Base-by-base conservation (phyloP, 495 filamentous ascomycete genomes). In the Penicillium longicatenatum region DNA sequence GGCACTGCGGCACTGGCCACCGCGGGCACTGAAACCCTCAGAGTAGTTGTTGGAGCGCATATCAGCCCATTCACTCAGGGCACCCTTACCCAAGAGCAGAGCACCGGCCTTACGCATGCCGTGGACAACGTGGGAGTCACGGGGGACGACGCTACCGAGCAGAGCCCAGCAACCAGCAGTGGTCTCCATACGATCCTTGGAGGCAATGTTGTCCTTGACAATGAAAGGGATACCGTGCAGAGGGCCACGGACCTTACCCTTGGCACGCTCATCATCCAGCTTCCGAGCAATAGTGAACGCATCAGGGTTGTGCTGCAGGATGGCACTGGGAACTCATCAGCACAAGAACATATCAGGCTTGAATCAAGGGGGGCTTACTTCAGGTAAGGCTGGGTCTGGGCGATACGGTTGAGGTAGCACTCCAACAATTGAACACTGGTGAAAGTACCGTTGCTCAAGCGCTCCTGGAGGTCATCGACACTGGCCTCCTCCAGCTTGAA, bases 141-240 rank as follows among this genome's bases (percentile, higher is more conserved):
- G 77, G 1, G 88, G 89, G 0, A 89, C 83, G 10, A 86, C 71
- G 49, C 77, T 84, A 6, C 86, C 87, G 1, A 88, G 67, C 1
- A 91, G 77, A 45, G 83, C 84, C 75, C 75, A 81, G 65, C 75
- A 79, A 26, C 78, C 78, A 20, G 78, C 81, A 4, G 84, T 88
- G 21, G 86, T 89, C 64, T 87, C 82, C 86, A 90, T 85, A 43
- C 80, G 77, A 58, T 91, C 89, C 47, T 79, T 79, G 2, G 84
- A 86, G 20, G 82, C 88, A 54, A 90, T 89, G 72, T 89, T 91
- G 73, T 91, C 86, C 70, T 91, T 91, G 58, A 90, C 80, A 17
- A 89, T 69, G 69, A 90, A 86, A 3, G 89, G 89, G 54, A 92
- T 87, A 20, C 87, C 87, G 65, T 92, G 88, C 1, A 91, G 76